Base-by-base conservation (phyloP, 163 green algal species). In the Dunaliella salina region DNA sequence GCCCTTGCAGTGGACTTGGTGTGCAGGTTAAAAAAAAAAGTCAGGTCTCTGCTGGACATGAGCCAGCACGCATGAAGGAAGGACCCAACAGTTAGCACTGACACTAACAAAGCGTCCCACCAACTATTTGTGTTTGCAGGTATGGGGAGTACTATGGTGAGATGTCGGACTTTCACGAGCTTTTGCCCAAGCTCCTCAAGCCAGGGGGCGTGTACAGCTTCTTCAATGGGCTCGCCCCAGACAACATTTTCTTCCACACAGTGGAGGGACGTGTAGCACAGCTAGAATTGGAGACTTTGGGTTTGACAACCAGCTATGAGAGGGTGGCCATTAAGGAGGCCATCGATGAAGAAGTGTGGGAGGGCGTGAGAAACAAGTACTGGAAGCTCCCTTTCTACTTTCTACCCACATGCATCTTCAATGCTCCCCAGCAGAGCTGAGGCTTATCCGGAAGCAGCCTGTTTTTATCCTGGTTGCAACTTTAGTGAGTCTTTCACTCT, bases 191-290 rank as follows among this genome's bases (percentile, higher is more conserved):
- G 79, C 87, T 98, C 26, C 87, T 98, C 63, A 88, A 85, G 5
- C 90, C 91, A 5, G 88, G 85, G 18, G 96, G 96, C 17, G 83
- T 98, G 8, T 98, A 99, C 87, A 95, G 88, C 13, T 99, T 96
- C 87, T 99, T 99, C 92, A 98, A 98, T 89, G 96, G 96, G 24
- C 89, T 98, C 30, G 93, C 91, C 3, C 93, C 95, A 0, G 95
- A 98, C 92, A 99, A 98, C 92, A 89, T 95, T 15, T 99, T 99
- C 88, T 99, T 99, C 89, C 95, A 98, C 86, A 90, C 92, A 29
- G 96, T 99, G n/a, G 98, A 97, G 84, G 93, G 93, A 80, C 83
- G 82, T 26, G 34, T 87, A 40, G 83, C 86, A n/a, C 85, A 89
- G 80, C 13, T 89, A n/a, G 88, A 91, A 83, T 83, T 89, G 57